Conservation (phyloP, 1,284 basidiomycete species). For the Sparassis latifolia region DNA sequence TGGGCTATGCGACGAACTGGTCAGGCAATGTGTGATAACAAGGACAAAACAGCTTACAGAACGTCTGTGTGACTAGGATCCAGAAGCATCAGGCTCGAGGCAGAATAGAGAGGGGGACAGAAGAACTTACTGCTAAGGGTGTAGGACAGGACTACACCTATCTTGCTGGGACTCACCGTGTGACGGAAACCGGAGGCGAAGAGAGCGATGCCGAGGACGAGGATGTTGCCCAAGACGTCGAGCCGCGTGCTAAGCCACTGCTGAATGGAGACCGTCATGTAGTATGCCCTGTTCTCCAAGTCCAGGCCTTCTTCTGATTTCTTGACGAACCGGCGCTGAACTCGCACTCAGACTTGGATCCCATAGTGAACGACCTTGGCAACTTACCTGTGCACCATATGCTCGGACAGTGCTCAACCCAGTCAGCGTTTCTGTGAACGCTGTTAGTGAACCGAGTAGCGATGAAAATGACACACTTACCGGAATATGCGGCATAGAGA, state of each 20-base stretch:
- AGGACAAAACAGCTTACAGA: slow-evolving; percentile 35
- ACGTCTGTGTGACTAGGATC: slow-evolving; percentile 43
- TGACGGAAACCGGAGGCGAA: slow-evolving; percentile 53
- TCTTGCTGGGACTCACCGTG: slow-evolving; percentile 41
- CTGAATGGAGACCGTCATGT: slow-evolving; percentile 66
- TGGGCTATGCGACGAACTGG: slow-evolving; percentile 32
- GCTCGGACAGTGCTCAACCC: slow-evolving; percentile 62
- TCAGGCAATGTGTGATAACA: background rate
- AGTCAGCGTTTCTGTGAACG: slow-evolving; percentile 49
- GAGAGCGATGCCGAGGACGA: slow-evolving; percentile 70
- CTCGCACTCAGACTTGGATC: no score
- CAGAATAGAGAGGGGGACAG: background rate
- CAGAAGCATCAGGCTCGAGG: background rate
- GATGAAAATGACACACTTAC: slow-evolving; percentile 12
- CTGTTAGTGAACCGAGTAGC: slow-evolving; percentile 32
- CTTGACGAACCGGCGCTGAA: slow-evolving; percentile 36
- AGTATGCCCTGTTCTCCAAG: slow-evolving; percentile 69
- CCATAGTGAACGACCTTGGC: no score
- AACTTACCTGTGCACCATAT: slow-evolving; percentile 38
- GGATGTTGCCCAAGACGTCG: slow-evolving; percentile 63
- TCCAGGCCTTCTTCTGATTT: slow-evolving; percentile 46
- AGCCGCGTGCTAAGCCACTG: slow-evolving; percentile 56
- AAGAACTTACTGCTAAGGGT: slow-evolving; percentile 45
- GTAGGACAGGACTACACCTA: slow-evolving; percentile 61
- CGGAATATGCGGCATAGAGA: slow-evolving; percentile 51